Conservation (phyloP, 768 basidiomycete species). For the Russula lepida region DNA sequence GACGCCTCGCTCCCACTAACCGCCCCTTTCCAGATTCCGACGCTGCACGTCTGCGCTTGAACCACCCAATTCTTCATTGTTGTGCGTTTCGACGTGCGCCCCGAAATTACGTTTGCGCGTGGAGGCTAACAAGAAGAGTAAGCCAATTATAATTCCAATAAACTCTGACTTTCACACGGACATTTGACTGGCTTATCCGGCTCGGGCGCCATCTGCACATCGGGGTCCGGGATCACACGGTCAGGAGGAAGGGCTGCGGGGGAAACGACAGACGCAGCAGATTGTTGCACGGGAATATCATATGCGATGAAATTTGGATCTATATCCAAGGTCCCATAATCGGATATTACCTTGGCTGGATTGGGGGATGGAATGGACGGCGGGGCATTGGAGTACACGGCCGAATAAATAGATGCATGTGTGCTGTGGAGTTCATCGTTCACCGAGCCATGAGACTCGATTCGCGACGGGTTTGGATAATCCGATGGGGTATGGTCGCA, state of each 20-base stretch:
- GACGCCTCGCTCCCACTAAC: no score
- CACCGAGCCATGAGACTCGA: background rate
- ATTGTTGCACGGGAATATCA: background rate
- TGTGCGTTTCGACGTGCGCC: background rate
- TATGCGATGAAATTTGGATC: no score
- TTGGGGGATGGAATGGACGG: no score
- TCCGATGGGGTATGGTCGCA: background rate
- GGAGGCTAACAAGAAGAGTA: background rate
- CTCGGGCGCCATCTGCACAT: background rate
- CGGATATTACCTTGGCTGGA: no score
- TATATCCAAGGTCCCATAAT: no score
- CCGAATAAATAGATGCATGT: no score
- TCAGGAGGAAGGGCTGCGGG: background rate
- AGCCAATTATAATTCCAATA: background rate
- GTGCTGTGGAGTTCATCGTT: background rate
- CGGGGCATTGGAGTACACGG: no score
- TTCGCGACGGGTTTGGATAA: background rate
- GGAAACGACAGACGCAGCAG: accelerated
- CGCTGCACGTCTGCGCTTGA: no score
- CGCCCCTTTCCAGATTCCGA: no score
- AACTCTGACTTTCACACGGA: background rate
- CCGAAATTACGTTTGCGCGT: background rate
- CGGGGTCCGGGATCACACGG: background rate
- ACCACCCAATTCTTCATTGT: background rate
- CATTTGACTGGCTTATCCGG: background rate